phyloP scores from a whole-genome alignment of 78 protist species.

The Dictyostelium intermedium region DNA sequence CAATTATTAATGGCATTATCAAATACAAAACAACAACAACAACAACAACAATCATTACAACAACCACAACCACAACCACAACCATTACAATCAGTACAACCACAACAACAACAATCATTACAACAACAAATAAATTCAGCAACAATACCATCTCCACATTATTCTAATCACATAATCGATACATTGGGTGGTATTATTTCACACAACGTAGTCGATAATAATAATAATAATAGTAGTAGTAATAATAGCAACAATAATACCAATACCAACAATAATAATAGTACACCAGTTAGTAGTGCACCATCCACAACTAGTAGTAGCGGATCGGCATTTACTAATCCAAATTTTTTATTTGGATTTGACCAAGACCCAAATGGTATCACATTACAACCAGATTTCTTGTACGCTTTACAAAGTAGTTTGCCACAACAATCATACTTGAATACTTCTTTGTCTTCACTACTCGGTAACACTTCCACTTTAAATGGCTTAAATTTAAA shows the following conservation, averaged over 20 bases:
- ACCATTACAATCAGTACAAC: neutral
- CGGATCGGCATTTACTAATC: neutral
- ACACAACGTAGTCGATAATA: neutral
- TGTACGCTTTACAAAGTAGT: neutral
- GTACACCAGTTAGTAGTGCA: neutral
- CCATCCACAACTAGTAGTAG: neutral
- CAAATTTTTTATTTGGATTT: slow-evolving; percentile 21
- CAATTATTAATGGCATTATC: slow-evolving; percentile 27
- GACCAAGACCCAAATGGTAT: slow-evolving; percentile 1
- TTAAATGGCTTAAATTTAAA: neutral
- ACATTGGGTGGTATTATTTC: neutral
- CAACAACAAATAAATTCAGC: neutral
- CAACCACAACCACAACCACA: neutral
- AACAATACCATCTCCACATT: neutral
- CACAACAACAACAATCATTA: too few relatives aligned
- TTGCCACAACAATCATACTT: neutral
- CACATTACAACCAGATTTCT: neutral
- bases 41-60: neutral
- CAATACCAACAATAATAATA: neutral
- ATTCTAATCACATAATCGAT: neutral
- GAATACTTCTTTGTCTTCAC: neutral
- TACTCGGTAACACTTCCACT: neutral
- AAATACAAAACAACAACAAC: slow-evolving; percentile 19
- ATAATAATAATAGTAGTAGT: neutral
- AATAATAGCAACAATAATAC: neutral